Evolutionary conservation across 176 grass and related monocot genomes (phyloP).

Genomic region (Ensete glaucum): DNA sequence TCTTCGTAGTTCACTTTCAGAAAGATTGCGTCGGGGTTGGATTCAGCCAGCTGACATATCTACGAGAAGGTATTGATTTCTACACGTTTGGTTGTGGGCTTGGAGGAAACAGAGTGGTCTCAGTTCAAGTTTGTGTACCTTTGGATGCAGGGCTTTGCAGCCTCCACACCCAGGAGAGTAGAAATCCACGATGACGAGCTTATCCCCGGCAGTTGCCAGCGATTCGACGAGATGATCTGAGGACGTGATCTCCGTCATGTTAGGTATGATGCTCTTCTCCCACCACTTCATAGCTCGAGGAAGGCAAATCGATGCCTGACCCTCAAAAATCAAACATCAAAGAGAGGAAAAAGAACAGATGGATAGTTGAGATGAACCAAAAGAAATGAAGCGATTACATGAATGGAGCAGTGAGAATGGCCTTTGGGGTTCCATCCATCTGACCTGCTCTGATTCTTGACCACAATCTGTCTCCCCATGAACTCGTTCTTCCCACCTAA

Average conservation of each 20-base stretch:
- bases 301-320: neutral
- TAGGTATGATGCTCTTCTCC: neutral
- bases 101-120: neutral
- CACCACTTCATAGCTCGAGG: neutral
- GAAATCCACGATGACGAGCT: constrained; percentile 2
- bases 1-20: neutral
- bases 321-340: neutral
- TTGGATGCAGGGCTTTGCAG: neutral
- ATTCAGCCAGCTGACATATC: constrained; percentile 1
- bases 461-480: neutral
- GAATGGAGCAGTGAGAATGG: neutral
- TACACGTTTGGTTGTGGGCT: neutral
- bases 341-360: neutral
- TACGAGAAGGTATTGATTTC: neutral
- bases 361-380: neutral
- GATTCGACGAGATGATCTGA: neutral
- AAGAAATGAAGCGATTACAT: neutral
- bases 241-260: neutral
- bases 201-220: neutral
- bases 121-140: neutral
- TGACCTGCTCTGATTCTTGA: neutral
- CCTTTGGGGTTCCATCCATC: neutral
- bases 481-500: neutral
- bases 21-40: neutral
- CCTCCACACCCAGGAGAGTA: neutral